phyloP scores from a whole-genome alignment of 208 protist genomes.

The Wallacemonas sp. region DNA sequence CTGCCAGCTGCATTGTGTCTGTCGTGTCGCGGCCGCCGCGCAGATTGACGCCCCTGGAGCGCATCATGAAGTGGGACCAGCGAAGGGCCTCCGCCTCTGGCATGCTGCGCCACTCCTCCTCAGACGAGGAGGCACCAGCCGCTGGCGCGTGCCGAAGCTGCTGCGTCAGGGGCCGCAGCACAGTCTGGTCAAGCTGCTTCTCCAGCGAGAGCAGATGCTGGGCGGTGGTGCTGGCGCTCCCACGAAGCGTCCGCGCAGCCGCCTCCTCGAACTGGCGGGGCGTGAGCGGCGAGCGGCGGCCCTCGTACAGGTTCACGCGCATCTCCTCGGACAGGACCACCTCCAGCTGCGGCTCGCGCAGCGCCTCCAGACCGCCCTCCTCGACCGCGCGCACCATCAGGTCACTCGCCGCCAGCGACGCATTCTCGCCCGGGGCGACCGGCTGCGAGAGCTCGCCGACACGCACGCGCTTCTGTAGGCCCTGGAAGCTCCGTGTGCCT shows the following conservation, averaged over 20 bases:
- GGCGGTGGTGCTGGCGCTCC: conserved; percentile 22
- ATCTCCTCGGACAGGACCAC: conserved; percentile 46
- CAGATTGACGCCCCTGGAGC: conserved; percentile 78
- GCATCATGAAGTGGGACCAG: conserved; percentile 89
- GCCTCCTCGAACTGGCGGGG: conserved; percentile 47
- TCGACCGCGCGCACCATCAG: conserved; percentile 62
- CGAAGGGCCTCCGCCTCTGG: conserved; percentile 39
- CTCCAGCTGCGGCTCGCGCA: conserved; percentile 49
- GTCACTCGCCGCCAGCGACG: conserved; percentile 28
- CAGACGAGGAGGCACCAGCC: neutral
- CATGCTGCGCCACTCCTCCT: conserved; percentile 10
- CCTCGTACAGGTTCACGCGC: conserved; percentile 56
- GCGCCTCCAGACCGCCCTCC: conserved; percentile 36
- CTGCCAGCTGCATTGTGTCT: conserved; percentile 28
- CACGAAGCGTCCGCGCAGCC: conserved; percentile 29
- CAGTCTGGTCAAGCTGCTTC: conserved; percentile 31
- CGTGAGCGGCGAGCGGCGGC: conserved; percentile 48
- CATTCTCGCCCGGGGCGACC: conserved; percentile 25
- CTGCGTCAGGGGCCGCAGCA: conserved; percentile 38
- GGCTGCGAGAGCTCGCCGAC: conserved; percentile 35
- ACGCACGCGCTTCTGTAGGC: conserved; percentile 56
- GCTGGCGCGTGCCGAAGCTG: conserved; percentile 12
- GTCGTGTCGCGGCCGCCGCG: conserved; percentile 17
- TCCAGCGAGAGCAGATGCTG: conserved; percentile 41
- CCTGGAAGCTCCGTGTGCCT: conserved; percentile 20